A percentile compares a stretch with the other conserved stretches of the same genome.
These are phyloP conservation scores for Xylaria castorea DNA, from an alignment of 495 filamentous ascomycete species.

Conservation along the genomic window DNA sequence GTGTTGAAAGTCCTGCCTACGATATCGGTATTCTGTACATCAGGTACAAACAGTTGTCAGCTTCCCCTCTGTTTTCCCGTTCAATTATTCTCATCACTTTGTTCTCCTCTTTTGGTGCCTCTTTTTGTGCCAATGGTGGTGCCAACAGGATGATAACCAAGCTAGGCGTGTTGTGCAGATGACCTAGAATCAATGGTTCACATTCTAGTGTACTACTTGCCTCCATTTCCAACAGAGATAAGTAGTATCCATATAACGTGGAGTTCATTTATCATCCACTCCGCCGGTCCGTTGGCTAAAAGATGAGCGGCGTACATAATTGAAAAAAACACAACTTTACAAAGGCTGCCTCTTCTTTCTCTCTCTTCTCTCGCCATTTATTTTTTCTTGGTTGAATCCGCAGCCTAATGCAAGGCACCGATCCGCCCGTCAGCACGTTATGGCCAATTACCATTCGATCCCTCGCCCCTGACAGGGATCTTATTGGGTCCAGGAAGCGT, in stretches of 20 bases:
- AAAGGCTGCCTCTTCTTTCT: conserved; percentile 4
- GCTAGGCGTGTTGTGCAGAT: background rate
- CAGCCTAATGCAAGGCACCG: conserved; percentile 29
- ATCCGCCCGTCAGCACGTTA: conserved; percentile 25
- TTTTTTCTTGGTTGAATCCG: conserved; percentile 17
- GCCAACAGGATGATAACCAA: background rate
- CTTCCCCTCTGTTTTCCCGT: conserved; percentile 1
- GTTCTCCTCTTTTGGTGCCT: background rate
- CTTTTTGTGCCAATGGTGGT: background rate
- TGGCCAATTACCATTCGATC: background rate
- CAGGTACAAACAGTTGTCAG: conserved; percentile 2
- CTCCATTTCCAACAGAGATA: conserved; percentile 1
- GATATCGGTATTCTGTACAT: background rate
- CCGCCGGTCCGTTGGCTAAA: conserved; percentile 23
- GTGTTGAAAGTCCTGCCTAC: background rate
- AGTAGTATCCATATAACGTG: conserved; percentile 14
- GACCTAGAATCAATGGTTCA: background rate
- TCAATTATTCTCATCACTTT: background rate
- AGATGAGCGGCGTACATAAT: background rate
- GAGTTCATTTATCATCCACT: conserved; percentile 6
- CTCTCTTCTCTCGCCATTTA: background rate
- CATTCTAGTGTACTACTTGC: background rate
- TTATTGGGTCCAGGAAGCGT: background rate
- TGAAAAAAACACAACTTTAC: background rate
- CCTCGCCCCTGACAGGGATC: conserved; percentile 10